phyloP scores from a whole-genome alignment of 1,139 yeast species.

The Blastobotrys persicus region DNA sequence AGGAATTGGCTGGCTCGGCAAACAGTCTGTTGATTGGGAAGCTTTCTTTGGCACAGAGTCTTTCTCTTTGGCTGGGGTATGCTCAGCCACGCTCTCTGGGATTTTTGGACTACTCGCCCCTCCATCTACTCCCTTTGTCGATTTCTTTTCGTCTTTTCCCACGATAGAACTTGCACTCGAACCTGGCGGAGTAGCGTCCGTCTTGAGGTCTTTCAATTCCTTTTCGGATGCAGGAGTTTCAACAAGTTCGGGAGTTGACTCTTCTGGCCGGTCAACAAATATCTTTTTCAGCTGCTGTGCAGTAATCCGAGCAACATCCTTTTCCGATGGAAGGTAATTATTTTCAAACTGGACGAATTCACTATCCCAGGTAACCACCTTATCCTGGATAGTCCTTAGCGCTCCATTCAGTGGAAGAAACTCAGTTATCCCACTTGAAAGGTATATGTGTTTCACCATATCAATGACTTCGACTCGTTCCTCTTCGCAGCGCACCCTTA shows the following conservation, averaged over 20 bases:
- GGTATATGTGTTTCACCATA: conserved; percentile 54
- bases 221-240: conserved; percentile 28
- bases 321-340: conserved; percentile 81
- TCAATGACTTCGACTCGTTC: conserved; percentile 51
- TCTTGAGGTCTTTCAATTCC: conserved; percentile 5
- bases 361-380: conserved; percentile 83
- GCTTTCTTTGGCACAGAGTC: neutral
- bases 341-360: conserved; percentile 84
- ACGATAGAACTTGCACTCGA: conserved; percentile 4
- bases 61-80: neutral
- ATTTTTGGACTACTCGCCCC: neutral
- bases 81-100: neutral
- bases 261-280: conserved; percentile 52
- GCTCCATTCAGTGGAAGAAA: conserved; percentile 69
- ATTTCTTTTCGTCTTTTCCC: neutral
- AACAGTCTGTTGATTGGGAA: neutral
- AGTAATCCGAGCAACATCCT: conserved; percentile 87
- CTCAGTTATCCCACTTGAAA: conserved; percentile 57
- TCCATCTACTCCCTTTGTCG: neutral
- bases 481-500: conserved; percentile 51
- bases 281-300: conserved; percentile 81
- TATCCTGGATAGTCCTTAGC: conserved; percentile 69
- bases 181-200: conserved; percentile 1
- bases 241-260: conserved; percentile 20
- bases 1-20: neutral